These are phyloP conservation scores for Leccinum fallax DNA, from an alignment of 1,284 basidiomycete species.

Conservation along the genomic window DNA sequence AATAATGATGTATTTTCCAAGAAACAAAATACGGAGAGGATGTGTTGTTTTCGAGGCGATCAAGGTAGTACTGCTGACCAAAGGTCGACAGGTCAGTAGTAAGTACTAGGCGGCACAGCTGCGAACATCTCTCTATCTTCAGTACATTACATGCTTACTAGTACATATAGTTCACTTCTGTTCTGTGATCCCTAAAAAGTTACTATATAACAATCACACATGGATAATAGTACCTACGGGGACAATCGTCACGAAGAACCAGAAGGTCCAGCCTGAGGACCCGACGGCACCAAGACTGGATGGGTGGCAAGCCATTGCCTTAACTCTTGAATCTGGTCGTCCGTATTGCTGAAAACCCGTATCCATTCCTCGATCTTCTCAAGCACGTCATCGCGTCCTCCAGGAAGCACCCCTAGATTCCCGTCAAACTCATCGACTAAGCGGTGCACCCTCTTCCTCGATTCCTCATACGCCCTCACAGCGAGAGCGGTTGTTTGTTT, in stretches of 20 bases:
- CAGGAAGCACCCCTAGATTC: neutral
- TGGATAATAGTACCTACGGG: neutral
- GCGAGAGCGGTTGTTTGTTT: neutral
- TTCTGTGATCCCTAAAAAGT: neutral
- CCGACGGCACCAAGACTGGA: neutral
- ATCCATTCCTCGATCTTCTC: conserved; percentile 14
- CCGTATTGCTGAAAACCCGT: conserved; percentile 13
- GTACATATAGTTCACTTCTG: neutral
- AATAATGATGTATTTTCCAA: too few species aligned
- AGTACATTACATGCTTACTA: neutral
- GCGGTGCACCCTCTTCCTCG: neutral
- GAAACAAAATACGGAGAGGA: too few species aligned
- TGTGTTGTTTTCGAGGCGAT: too few species aligned
- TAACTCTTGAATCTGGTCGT: conserved; percentile 6
- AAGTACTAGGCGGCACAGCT: too few species aligned
- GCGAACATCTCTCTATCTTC: neutral
- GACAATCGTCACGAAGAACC: neutral
- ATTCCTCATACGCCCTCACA: neutral
- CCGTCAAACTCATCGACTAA: conserved; percentile 1
- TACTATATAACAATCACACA: neutral
- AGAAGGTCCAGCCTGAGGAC: neutral
- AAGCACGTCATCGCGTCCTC: conserved; percentile 11
- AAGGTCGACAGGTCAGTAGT: too few species aligned
- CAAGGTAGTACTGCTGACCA: too few species aligned
- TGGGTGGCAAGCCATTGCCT: neutral